Base-by-base conservation (phyloP, 1,284 basidiomycete species). In the Ceratobasidium sp. region DNA sequence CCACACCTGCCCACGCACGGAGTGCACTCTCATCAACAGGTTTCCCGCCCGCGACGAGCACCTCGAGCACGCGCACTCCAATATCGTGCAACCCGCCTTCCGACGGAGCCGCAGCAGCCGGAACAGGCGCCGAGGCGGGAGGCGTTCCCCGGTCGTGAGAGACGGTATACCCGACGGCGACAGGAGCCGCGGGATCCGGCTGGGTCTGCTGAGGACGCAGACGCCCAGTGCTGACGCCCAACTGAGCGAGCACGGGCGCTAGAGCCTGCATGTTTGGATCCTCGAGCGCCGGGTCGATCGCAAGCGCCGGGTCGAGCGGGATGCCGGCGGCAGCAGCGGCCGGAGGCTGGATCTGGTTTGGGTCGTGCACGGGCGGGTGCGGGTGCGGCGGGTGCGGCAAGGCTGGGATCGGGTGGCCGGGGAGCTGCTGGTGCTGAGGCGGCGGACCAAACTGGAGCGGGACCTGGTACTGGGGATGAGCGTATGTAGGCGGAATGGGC, bases 231-330 rank as follows among this genome's bases (percentile, higher is more conserved):
- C 33, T 76, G 28, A 76, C 62, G 17, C 73, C 73, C n/a, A 76
- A 50, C 40, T 76, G 73, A 38, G 73, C 73, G 9, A 76, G 62
- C 3, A 76, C 73, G 46, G 73, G 73, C 50, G 73, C 73, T 56
- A 76, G 73, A 4, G 73, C 66, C 50, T 76, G 73, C 73, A 76
- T 76, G 38, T 76, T 76, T 10, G 73, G 62, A 33, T 76, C 73
- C 64, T 76, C 73, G 61, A 76, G 73, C 17, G 73, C 73, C 33
- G 73, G 73, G 42, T 76, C 73, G 26, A 76, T 76, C 13, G 64
- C 73, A 76, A 76, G 73, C 62, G 73, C 73, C 62, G 73, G 73
- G 42, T 76, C 71, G 50, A 76, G 64, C 50, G 73, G 73, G 40
- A 76, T 76, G 20, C 62, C 73, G 46, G 13, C 65, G 38, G 59